Conservation (phyloP, 768 basidiomycete species). For the Dictyophora rubrovolvata region DNA sequence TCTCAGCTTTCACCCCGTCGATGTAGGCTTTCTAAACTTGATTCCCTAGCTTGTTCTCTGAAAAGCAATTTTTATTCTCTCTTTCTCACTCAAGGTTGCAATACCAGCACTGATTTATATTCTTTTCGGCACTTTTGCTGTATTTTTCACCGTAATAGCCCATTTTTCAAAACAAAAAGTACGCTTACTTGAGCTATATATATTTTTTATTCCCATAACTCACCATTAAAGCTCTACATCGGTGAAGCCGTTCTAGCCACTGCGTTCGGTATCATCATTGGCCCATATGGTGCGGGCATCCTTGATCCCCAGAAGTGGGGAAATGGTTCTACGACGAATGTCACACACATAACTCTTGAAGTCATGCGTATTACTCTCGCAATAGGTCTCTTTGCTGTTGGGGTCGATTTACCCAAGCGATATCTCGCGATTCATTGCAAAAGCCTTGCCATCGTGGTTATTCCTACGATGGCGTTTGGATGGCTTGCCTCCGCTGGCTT, state of each 20-base stretch:
- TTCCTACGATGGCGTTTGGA: constrained; percentile 78
- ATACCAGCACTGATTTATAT: background rate
- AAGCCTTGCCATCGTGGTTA: constrained; percentile 57
- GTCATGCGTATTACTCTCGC: constrained; percentile 83
- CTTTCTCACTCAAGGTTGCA: too few species aligned
- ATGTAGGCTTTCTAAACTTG: too few species aligned
- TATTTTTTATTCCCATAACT: background rate
- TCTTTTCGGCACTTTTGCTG: background rate
- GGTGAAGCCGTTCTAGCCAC: constrained; percentile 94
- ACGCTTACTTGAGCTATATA: background rate
- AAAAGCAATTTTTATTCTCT: too few species aligned
- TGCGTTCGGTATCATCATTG: constrained; percentile 32
- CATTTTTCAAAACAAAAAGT: background rate
- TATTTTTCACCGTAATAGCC: background rate
- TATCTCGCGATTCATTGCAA: constrained; percentile 78
- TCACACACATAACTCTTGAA: constrained; percentile 68
- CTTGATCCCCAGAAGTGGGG: constrained; percentile 78
- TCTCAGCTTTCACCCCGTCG: too few species aligned
- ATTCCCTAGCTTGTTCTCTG: too few species aligned
- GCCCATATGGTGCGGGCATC: constrained; percentile 59
- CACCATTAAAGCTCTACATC: constrained; percentile 51
- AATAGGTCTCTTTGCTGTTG: constrained; percentile 88
- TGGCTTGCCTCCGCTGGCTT: constrained; percentile 73
- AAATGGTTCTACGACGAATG: constrained; percentile 19
- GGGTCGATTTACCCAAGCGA: constrained; percentile 80